A percentile compares a stretch with the other conserved stretches of the same genome.
Evolutionary conservation across 305 asterid species (phyloP).

Genomic region (Fraxinus paxiana): DNA sequence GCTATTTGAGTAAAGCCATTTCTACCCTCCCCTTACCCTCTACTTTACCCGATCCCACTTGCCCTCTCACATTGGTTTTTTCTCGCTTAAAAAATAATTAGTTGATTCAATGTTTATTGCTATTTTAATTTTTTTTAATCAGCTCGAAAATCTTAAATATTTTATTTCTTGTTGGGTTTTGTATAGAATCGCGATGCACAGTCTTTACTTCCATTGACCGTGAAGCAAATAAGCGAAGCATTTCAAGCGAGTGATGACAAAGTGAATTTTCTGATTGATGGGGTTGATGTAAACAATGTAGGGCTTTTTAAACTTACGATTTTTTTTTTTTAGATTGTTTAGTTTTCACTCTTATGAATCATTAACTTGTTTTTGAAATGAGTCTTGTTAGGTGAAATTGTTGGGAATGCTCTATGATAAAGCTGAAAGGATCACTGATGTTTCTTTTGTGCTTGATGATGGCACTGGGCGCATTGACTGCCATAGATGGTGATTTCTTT

Average conservation of each 20-base stretch:
- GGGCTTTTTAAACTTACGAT: slow-evolving; percentile 2
- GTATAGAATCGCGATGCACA: slow-evolving; percentile 74
- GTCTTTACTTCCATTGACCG: slow-evolving; percentile 66
- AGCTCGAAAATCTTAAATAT: neutral
- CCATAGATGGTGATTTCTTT: slow-evolving; percentile 51
- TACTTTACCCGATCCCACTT: too few relatives aligned
- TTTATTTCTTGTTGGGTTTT: slow-evolving; percentile 13
- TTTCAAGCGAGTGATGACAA: slow-evolving; percentile 63
- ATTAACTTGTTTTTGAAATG: slow-evolving; percentile 11
- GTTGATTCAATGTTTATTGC: neutral
- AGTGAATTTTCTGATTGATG: slow-evolving; percentile 60
- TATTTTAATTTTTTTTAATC: neutral
- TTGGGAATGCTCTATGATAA: slow-evolving; percentile 61
- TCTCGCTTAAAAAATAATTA: neutral
- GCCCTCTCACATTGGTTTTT: too few relatives aligned
- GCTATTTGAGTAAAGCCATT: too few relatives aligned
- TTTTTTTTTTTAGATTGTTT: neutral
- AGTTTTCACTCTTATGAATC: neutral
- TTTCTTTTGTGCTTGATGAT: slow-evolving; percentile 73
- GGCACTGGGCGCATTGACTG: slow-evolving; percentile 83
- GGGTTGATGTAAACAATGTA: slow-evolving; percentile 75
- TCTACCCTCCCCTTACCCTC: too few relatives aligned
- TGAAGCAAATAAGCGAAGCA: slow-evolving; percentile 76
- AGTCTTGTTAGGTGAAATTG: slow-evolving; percentile 57
- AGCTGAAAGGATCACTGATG: slow-evolving; percentile 57